phyloP scores from a whole-genome alignment of 1,284 basidiomycete species.

The Ceratorhiza oryzae-sativae region DNA sequence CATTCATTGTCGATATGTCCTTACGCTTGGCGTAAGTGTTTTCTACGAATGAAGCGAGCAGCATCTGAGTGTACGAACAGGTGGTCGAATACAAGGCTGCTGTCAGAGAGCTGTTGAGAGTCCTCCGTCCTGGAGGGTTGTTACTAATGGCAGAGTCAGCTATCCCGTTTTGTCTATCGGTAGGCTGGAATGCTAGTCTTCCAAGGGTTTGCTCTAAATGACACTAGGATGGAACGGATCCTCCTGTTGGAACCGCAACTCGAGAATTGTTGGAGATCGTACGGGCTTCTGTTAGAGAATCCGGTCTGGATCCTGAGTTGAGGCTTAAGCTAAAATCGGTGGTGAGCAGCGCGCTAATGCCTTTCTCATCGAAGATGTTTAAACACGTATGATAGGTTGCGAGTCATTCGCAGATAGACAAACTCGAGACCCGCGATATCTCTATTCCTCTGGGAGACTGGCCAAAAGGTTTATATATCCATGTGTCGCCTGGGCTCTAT shows the following conservation, averaged over 20 bases:
- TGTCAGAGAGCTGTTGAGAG: constrained; percentile 35
- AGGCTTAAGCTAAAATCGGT: constrained; percentile 40
- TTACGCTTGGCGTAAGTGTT: constrained; percentile 39
- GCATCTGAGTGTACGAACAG: constrained; percentile 7
- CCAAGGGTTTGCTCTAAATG: background rate
- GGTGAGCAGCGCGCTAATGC: constrained; percentile 1
- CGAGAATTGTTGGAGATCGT: constrained; percentile 40
- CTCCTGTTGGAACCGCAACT: constrained; percentile 33
- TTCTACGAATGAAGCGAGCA: background rate
- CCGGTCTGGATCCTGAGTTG: constrained; percentile 41
- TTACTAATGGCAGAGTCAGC: constrained; percentile 40
- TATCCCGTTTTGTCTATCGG: constrained; percentile 38
- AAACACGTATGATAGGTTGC: background rate
- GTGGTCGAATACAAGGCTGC: constrained; percentile 31
- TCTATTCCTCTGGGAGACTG: constrained; percentile 41
- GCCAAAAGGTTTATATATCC: constrained; percentile 27
- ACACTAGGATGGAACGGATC: constrained; percentile 33
- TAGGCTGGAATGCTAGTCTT: background rate
- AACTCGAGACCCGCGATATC: constrained; percentile 37
- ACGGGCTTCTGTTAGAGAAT: constrained; percentile 30
- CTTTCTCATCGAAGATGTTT: background rate
- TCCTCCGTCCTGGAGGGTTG: constrained; percentile 40
- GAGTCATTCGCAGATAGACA: constrained; percentile 25
- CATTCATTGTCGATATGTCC: constrained; percentile 41
- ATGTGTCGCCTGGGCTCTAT: background rate